Percentiles rank a stretch among this genome's conserved stretches.
Evolutionary conservation across 768 basidiomycete genomes (phyloP).

Genomic region (Candolleomyces eurysporus): DNA sequence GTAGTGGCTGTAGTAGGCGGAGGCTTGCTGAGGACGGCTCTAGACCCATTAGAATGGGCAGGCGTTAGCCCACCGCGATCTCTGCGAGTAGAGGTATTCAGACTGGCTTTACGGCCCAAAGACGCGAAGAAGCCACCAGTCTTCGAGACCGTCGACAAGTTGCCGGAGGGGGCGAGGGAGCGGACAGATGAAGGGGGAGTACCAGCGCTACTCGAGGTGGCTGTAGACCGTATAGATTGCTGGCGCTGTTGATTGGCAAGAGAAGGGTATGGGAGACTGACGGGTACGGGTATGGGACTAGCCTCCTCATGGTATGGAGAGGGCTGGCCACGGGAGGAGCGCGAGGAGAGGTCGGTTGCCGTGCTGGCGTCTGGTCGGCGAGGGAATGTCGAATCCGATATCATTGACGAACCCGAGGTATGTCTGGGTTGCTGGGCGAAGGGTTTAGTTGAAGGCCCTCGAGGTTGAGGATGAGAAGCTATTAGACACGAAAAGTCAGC

Average conservation of each 20-base stretch:
- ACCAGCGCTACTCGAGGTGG: conserved; percentile 24
- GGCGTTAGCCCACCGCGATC: neutral
- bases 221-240: conserved; percentile 17
- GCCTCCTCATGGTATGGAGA: conserved; percentile 36
- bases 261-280: conserved; percentile 73
- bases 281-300: conserved; percentile 52
- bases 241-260: conserved; percentile 42
- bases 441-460: conserved; percentile 37
- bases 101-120: conserved; percentile 68
- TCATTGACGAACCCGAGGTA: conserved; percentile 67
- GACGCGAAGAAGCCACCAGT: conserved; percentile 71
- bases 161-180: conserved; percentile 41
- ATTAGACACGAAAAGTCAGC: conserved; percentile 1
- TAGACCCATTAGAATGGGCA: neutral
- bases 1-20: neutral
- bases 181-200: conserved; percentile 52
- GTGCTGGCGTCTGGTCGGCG: conserved; percentile 73
- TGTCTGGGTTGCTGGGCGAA: conserved; percentile 61
- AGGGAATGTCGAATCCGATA: conserved; percentile 78
- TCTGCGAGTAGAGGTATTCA: conserved; percentile 20
- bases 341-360: conserved; percentile 67
- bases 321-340: conserved; percentile 20
- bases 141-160: conserved; percentile 17
- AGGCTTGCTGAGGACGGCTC: neutral
- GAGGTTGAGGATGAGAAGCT: conserved; percentile 29